Conservation (phyloP, 2,329 filamentous ascomycete genomes). For the Alternaria arbusti region DNA sequence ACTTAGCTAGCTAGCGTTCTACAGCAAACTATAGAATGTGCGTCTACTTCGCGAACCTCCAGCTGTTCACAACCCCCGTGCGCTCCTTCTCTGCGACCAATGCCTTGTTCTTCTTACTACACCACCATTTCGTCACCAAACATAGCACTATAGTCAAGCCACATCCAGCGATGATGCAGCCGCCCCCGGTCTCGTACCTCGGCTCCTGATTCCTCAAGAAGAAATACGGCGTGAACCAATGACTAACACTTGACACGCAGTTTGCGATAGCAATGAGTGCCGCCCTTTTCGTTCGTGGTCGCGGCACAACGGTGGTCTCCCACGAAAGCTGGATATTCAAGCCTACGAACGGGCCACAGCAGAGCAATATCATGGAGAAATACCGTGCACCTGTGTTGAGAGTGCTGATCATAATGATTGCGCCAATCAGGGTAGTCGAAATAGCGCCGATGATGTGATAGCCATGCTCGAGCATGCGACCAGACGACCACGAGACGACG, state of each 20-base stretch:
- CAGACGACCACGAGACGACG: slow-evolving; percentile 32
- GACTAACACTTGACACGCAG: slow-evolving; percentile 46
- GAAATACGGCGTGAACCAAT: slow-evolving; percentile 54
- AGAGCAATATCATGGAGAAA: slow-evolving; percentile 37
- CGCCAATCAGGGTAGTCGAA: slow-evolving; percentile 22
- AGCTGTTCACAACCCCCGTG: not conserved
- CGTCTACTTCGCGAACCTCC: not conserved
- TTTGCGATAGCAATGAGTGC: slow-evolving; percentile 54
- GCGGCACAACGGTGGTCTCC: slow-evolving; percentile 52
- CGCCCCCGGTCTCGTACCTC: slow-evolving; percentile 15
- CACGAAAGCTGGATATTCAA: slow-evolving; percentile 52
- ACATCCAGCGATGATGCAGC: slow-evolving; percentile 14
- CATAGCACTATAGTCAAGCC: slow-evolving; percentile 2
- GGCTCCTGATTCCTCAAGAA: slow-evolving; percentile 22
- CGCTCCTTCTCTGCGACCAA: slow-evolving; percentile 3
- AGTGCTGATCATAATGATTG: slow-evolving; percentile 35
- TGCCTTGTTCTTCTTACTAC: slow-evolving; percentile 7
- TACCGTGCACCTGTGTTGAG: slow-evolving; percentile 39
- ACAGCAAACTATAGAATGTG: no score
- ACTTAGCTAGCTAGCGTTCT: no score
- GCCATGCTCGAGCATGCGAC: slow-evolving; percentile 36
- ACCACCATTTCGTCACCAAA: not conserved
- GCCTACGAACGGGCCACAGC: slow-evolving; percentile 46
- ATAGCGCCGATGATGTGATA: slow-evolving; percentile 36
- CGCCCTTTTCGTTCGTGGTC: slow-evolving; percentile 51